Percentiles rank a stretch among this genome's conserved stretches.
phyloP scores from a whole-genome alignment of 345 rosid species.

The Iberis pinnata region DNA sequence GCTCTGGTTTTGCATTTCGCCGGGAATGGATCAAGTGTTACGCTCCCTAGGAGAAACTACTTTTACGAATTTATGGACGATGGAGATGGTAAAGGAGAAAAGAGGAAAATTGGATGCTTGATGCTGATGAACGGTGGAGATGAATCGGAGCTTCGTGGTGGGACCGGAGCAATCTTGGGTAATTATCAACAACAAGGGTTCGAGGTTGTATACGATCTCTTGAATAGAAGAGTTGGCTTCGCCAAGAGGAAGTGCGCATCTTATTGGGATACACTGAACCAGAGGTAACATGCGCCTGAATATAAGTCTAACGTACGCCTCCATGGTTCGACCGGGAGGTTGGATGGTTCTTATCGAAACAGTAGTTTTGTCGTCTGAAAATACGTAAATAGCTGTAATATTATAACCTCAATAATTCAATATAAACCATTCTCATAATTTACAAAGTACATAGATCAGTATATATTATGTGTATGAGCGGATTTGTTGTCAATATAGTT shows the following conservation, averaged over 20 bases:
- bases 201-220: constrained; percentile 85
- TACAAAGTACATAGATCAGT: neutral
- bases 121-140: neutral
- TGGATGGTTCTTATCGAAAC: constrained; percentile 1
- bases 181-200: constrained; percentile 89
- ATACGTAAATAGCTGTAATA: constrained; percentile 1
- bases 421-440: neutral
- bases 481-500: no score
- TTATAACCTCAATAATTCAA: constrained; percentile 18
- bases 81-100: constrained; percentile 35
- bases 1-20: constrained; percentile 49
- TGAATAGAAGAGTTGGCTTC: constrained; percentile 28
- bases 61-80: constrained; percentile 71
- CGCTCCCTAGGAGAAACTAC: constrained; percentile 35
- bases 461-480: no score
- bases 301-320: neutral
- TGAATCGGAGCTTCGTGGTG: neutral
- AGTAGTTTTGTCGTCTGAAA: neutral
- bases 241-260: constrained; percentile 60
- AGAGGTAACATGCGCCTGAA: constrained; percentile 22
- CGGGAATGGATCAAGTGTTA: constrained; percentile 62
- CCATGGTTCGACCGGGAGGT: neutral
- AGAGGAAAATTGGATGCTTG: constrained; percentile 1
- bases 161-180: neutral
- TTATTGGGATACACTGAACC: constrained; percentile 65